Base-by-base conservation (phyloP, 129 eudicot species). In the Flaveria trinervia region DNA sequence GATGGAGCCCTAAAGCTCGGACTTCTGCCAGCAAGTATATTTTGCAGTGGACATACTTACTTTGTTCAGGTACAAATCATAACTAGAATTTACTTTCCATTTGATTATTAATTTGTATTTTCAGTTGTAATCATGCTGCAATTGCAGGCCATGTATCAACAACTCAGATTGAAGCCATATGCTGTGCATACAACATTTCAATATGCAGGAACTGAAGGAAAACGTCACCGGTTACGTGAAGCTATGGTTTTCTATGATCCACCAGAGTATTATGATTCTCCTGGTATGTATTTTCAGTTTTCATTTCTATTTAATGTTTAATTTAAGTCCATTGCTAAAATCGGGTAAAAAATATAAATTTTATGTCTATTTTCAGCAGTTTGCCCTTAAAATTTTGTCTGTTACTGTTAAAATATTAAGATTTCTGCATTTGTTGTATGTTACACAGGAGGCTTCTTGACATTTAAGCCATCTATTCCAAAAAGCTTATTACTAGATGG, bases 11-110 rank as follows among this genome's bases (percentile, higher is more conserved):
- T 93, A 76, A 93, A 91, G 80, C 86, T 93, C 16, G 98, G 98
- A 25, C 89, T 93, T 78, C 85, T 91, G 57, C 98, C 97, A 12
- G 93, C 93, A 50, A 93, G 96, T 82, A 87, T 93, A 52, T 93
- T 93, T 80, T 91, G 98, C 80, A 93, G 98, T 75, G 98, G 98
- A 60, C 98, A 93, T 82, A 93, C 98, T 59, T 93, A 89, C 83
- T 93, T 93, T 82, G 98, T 93, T 76, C 98, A 93, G 96, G 98
- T 91, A 77, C 52, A 15, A 46, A 43, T 28, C 49, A 16, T 23
- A 15, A 70, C 49, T 50, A 33, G 52, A 49, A 26, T 39, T 3
- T 36, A 55, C 45, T 45, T 48, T 60, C 65, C 14, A 43, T 51
- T 25, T 15, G 23, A 30, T 33, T 61, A 12, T 26, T 68, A 9